Base-by-base conservation (phyloP, 1,284 basidiomycete species). In the Ceratobasidium sp. region DNA sequence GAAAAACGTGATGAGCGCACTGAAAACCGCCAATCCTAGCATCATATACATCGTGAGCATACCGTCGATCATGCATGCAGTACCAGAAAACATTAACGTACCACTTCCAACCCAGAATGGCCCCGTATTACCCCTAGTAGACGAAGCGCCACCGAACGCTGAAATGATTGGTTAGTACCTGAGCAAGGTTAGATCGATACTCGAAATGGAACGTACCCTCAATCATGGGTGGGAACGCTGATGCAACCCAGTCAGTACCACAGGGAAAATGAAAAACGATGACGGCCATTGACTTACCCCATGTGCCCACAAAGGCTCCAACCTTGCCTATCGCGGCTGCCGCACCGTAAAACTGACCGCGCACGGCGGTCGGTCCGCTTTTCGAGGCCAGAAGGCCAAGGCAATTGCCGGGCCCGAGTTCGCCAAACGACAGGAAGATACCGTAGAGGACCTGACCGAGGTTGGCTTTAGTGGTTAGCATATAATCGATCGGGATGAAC, bases 251-350 rank as follows among this genome's bases (percentile, higher is more conserved):
- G n/a, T n/a, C 7, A 10, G 58, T n/a, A 64, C 23, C 26, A 61
- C 11, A 20, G 26, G 68, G 67, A 49, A 58, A 77, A 53, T 47
- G 58, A 26, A 63, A 45, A 54, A 23, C 11, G 28, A 42, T 7
- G 56, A 71, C 53, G 20, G 47, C 42, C 23, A 7, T 20, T 53
- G 26, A 85, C 88, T 20, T 82, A 89, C 89, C 87, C 90, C 90
- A 94, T 63, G 91, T 93, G 49, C 94, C 93, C 75, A 91, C 89
- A 83, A 96, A 96, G 3, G 95, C 95, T 35, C 94, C 94, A 58
- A 95, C 82, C 84, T 98, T 98, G n/a, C 96, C 97, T 49, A 95
- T 83, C 3, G 95, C 96, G 58, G 96, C 96, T 3, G 94, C 94
- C 60, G 90, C 81, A 37, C 93, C 94, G 82, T 96, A 97, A 83